Percentiles rank a stretch among this genome's conserved stretches.
These are phyloP conservation scores for Ogataea polymorpha DNA, from an alignment of 805 yeast species.

Conservation along the genomic window DNA sequence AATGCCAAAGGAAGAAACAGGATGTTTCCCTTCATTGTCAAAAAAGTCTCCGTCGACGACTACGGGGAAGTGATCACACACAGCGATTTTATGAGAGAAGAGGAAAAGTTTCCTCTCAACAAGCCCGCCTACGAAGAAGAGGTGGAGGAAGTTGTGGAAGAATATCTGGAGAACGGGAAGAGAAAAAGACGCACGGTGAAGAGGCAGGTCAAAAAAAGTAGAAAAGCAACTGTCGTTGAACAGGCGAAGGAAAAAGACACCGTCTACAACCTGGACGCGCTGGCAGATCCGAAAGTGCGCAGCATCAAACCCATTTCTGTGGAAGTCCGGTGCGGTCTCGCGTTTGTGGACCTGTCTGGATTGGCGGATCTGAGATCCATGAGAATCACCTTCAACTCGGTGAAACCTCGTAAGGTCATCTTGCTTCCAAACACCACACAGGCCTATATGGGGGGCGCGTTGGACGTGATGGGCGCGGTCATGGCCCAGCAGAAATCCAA, in stretches of 20 bases:
- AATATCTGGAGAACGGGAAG: slow-evolving; percentile 20
- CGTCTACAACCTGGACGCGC: slow-evolving; percentile 24
- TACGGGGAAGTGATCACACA: slow-evolving; percentile 78
- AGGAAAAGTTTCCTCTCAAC: slow-evolving; percentile 39
- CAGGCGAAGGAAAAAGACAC: slow-evolving; percentile 18
- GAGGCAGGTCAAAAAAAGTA: slow-evolving; percentile 28
- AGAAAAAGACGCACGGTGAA: slow-evolving; percentile 21
- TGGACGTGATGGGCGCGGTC: slow-evolving; percentile 21
- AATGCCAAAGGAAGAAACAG: slow-evolving; percentile 47
- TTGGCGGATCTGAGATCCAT: slow-evolving; percentile 81
- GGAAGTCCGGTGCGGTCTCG: slow-evolving; percentile 63
- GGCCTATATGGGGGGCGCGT: slow-evolving; percentile 23
- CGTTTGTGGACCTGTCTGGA: slow-evolving; percentile 80
- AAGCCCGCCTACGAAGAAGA: slow-evolving; percentile 25
- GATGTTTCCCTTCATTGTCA: slow-evolving; percentile 74
- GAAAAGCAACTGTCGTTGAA: slow-evolving; percentile 31
- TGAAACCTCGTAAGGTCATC: slow-evolving; percentile 76
- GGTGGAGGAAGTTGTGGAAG: slow-evolving; percentile 26
- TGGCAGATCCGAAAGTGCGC: slow-evolving; percentile 23
- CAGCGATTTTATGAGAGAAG: slow-evolving; percentile 57
- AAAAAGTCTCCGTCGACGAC: slow-evolving; percentile 68
- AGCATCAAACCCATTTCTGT: slow-evolving; percentile 23
- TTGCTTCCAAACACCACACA: slow-evolving; percentile 30
- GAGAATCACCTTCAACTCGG: slow-evolving; percentile 67
- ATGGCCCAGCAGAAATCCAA: slow-evolving; percentile 20